A percentile compares a stretch with the other conserved stretches of the same genome.
Conservation (phyloP, 2,329 filamentous ascomycete genomes). For the Emydomyces testavorans region DNA sequence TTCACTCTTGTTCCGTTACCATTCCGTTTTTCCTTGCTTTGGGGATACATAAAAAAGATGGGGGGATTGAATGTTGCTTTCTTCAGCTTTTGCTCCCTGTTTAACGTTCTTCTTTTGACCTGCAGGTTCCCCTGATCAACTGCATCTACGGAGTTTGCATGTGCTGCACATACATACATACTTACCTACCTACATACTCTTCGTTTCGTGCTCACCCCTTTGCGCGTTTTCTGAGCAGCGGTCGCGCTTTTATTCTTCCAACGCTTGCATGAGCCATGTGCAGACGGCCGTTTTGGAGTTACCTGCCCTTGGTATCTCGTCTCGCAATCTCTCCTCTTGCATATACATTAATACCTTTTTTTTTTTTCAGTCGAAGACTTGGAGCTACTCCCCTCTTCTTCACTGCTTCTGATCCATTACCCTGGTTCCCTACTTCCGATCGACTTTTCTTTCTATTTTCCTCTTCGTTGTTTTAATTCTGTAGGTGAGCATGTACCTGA, state of each 20-base stretch:
- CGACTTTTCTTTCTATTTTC: constrained; percentile 12
- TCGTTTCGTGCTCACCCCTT: neutral
- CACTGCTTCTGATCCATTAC: no score
- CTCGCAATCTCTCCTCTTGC: neutral
- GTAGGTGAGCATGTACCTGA: no score
- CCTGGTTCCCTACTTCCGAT: neutral
- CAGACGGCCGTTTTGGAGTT: neutral
- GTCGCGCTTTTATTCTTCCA: neutral
- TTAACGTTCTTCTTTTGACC: neutral
- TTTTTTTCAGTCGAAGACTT: neutral
- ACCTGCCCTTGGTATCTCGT: no score
- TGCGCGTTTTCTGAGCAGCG: neutral
- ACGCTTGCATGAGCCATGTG: neutral
- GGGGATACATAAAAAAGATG: constrained; percentile 12
- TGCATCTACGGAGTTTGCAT: constrained; percentile 5
- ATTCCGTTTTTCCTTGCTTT: constrained; percentile 16
- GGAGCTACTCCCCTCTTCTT: no score
- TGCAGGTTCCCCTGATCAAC: neutral
- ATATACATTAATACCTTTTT: neutral
- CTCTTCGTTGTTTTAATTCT: no score
- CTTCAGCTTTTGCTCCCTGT: neutral
- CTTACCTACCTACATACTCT: neutral
- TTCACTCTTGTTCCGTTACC: constrained; percentile 3
- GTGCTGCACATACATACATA: neutral
- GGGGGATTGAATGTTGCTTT: neutral